phyloP scores from a whole-genome alignment of 306 rosid genomes.

The Medicago lupulina region DNA sequence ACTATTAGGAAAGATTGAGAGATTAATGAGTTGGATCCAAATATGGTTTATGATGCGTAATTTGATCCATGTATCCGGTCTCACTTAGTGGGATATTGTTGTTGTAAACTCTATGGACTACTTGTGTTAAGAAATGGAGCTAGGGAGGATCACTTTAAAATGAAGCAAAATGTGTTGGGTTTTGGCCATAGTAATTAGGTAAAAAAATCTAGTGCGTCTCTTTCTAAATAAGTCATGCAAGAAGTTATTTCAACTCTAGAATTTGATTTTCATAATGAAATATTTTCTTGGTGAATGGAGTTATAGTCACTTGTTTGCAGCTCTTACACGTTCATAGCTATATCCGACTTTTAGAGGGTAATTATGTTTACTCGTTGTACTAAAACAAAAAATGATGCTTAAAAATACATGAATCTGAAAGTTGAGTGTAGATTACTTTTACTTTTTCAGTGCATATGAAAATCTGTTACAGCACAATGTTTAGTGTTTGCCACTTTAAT shows the following conservation, averaged over 20 bases:
- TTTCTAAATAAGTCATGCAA: background rate
- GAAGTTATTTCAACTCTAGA: background rate
- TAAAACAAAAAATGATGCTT: background rate
- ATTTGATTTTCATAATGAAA: conserved; percentile 18
- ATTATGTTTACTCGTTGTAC: background rate
- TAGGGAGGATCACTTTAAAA: background rate
- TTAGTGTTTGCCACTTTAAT: conserved; percentile 34
- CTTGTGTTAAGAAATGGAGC: background rate
- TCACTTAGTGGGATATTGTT: no score
- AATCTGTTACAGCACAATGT: conserved; percentile 26
- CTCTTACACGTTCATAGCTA: background rate
- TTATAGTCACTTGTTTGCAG: background rate
- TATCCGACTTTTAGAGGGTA: background rate
- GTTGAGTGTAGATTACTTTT: background rate
- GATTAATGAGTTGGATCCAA: no score
- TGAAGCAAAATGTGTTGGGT: background rate
- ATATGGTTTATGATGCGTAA: no score
- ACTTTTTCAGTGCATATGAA: background rate
- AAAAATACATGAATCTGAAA: background rate
- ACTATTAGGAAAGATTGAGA: no score
- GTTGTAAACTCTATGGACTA: no score
- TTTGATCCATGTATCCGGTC: no score
- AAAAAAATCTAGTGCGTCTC: background rate
- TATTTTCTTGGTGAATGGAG: background rate
- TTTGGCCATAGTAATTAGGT: background rate